Evolutionary conservation across 2,329 filamentous ascomycete species (phyloP).

Genomic region (Venturia asperata): DNA sequence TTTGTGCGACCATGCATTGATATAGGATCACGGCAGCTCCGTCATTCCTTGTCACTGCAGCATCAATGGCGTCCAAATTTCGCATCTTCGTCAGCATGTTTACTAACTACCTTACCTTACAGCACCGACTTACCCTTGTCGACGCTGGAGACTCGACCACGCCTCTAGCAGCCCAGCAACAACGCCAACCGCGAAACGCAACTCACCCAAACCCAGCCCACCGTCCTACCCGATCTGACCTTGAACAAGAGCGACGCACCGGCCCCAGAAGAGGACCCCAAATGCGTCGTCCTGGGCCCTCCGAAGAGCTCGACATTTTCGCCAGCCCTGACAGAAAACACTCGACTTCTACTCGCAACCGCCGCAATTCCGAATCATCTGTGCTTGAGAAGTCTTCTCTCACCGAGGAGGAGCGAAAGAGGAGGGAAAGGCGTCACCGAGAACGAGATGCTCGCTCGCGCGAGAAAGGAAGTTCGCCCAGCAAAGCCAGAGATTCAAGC

Average conservation of each 20-base stretch:
- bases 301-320: conserved; percentile 41
- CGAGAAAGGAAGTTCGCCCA: conserved; percentile 31
- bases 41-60: conserved; percentile 6
- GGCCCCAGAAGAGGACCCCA: conserved; percentile 33
- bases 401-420: conserved; percentile 52
- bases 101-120: conserved; percentile 36
- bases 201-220: conserved; percentile 45
- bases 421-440: conserved; percentile 31
- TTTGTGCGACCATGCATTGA: background rate
- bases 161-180: conserved; percentile 33
- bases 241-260: conserved; percentile 50
- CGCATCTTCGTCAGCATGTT: conserved; percentile 34
- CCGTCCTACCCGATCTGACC: conserved; percentile 58
- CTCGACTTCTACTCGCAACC: conserved; percentile 44
- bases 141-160: conserved; percentile 38
- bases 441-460: conserved; percentile 35
- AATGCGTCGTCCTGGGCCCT: conserved; percentile 17
- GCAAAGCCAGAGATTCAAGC: conserved; percentile 46
- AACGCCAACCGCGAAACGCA: conserved; percentile 38
- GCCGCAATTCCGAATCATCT: conserved; percentile 76
- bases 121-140: conserved; percentile 63
- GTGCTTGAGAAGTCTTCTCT: conserved; percentile 57
- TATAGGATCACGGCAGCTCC: background rate
- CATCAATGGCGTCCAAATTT: conserved; percentile 35
- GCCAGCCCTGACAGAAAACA: conserved; percentile 34